Conservation (phyloP, 2,329 filamentous ascomycete species). For the Xylaria arbuscula region DNA sequence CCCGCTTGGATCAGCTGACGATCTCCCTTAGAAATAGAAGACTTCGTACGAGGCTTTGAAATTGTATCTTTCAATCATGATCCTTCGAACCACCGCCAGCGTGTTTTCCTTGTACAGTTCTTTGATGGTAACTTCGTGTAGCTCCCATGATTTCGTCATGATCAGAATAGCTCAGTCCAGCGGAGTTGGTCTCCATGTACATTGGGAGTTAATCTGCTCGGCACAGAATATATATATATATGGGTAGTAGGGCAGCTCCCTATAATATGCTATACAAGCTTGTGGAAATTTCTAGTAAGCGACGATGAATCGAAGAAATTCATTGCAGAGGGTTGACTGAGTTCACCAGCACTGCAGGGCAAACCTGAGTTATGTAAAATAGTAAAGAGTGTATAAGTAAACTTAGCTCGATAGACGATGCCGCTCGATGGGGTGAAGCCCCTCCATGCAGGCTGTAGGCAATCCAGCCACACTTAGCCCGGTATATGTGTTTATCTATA, state of each 20-base stretch:
- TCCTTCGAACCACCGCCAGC: conserved; percentile 44
- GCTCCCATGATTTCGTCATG: conserved; percentile 46
- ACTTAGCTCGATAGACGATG: background rate
- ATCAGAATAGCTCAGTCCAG: conserved; percentile 3
- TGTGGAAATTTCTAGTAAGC: background rate
- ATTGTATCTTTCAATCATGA: conserved; percentile 46
- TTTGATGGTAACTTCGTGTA: conserved; percentile 43
- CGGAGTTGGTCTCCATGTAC: conserved; percentile 4
- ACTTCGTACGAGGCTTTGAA: conserved; percentile 57
- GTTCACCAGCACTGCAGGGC: conserved; percentile 28
- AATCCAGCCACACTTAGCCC: conserved; percentile 8
- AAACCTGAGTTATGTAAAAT: background rate
- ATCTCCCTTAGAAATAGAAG: conserved; percentile 41
- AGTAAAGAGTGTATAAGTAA: background rate
- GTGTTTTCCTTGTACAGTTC: conserved; percentile 44
- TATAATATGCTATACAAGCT: background rate
- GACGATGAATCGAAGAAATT: background rate
- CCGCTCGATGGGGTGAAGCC: background rate
- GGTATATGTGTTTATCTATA: conserved; percentile 7
- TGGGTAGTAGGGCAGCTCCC: background rate
- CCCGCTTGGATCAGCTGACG: conserved; percentile 20
- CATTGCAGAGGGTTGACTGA: background rate
- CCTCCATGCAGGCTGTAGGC: conserved; percentile 27
- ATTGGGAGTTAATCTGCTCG: background rate
- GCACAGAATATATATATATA: conserved; percentile 14